Evolutionary conservation across 495 filamentous ascomycete genomes (phyloP), one percentile per base, ranked within the genome.

Genomic region (Darksidea phi): DNA sequence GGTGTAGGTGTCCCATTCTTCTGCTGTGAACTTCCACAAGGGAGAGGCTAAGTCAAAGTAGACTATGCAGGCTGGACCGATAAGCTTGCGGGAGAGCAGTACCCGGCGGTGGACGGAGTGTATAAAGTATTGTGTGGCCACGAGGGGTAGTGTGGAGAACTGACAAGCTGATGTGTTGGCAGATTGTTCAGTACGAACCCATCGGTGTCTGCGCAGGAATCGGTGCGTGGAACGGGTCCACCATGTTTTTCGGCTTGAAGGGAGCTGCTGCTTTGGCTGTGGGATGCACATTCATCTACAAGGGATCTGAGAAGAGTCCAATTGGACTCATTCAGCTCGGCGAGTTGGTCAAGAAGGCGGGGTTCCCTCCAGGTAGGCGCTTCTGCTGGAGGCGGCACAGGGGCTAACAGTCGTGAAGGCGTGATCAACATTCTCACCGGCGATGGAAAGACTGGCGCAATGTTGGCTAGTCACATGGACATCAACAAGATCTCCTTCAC

Each of bases 1-100:
- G n/a, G n/a, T n/a, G n/a, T n/a, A n/a, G n/a, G n/a, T n/a, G n/a
- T n/a, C n/a, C n/a, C n/a, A n/a, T n/a, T n/a, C n/a, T n/a, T n/a
- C n/a, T n/a, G n/a, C n/a, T n/a, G n/a, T n/a, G n/a, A n/a, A n/a
- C n/a, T n/a, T n/a, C n/a, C n/a, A n/a, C n/a, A n/a, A n/a, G n/a
- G n/a, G n/a, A n/a, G n/a, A n/a, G n/a, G n/a, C n/a, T n/a, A n/a
- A n/a, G n/a, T n/a, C n/a, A n/a, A n/a, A n/a, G n/a, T n/a, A n/a
- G n/a, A 78, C 63, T 71, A 72, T 58, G 76, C 77, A 20, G 77
- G 76, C 46, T 79, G 75, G 73, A 73, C 72, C 50, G 77, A 79
- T 64, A 79, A 79, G 63, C 74, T 78, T 59, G 71, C 66, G 15
- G 77, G 76, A 46, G 72, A 78, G 25, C 73, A 70, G 5, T 76